Evolutionary conservation across 495 filamentous ascomycete species (phyloP), one percentile per base, ranked within the genome.

Genomic region (Penicillium pulvis): DNA sequence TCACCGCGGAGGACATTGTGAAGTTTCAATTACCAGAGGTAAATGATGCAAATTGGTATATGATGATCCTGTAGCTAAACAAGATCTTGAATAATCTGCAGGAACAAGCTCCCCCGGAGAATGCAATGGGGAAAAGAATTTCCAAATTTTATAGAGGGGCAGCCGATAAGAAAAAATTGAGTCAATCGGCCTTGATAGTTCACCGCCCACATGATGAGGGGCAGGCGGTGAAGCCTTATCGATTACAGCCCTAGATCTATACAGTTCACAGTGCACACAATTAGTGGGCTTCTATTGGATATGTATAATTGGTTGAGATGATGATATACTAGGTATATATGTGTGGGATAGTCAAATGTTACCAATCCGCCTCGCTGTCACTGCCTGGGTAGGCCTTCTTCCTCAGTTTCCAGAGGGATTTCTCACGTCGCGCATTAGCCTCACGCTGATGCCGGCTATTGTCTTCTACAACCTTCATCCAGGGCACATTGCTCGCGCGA

Each of bases 391-490:
- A 75, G 0, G 75, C 77, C 72, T 74, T 77, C 66, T 80, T 80
- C 33, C 73, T 66, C 41, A 80, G 50, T 53, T 75, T 80, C 77
- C 75, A 80, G n/a, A 78, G 61, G 17, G 67, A 69, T 46, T 68
- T 69, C 41, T 78, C 75, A 30, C 71, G 70, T 43, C 67, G 65
- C 35, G 62, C 68, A 26, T 65, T 59, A 45, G 36, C 66, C 50
- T 74, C 75, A 26, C 71, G 68, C 28, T 69, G 71, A 33, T 63
- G 61, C 3, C 68, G 61, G 39, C 72, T 71, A 30, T 70, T 64
- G 48, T 75, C 75, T 44, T 80, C 77, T 28, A 76, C 64, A 23
- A 80, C 77, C 23, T 65, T 78, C 75, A 79, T 76, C 70, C 71
- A 80, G n/a, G 77, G 77, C 30, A 75, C 72, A 42, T 73, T 71